Conservation (phyloP, 495 filamentous ascomycete species). For the Massariosphaeria phaeospora region DNA sequence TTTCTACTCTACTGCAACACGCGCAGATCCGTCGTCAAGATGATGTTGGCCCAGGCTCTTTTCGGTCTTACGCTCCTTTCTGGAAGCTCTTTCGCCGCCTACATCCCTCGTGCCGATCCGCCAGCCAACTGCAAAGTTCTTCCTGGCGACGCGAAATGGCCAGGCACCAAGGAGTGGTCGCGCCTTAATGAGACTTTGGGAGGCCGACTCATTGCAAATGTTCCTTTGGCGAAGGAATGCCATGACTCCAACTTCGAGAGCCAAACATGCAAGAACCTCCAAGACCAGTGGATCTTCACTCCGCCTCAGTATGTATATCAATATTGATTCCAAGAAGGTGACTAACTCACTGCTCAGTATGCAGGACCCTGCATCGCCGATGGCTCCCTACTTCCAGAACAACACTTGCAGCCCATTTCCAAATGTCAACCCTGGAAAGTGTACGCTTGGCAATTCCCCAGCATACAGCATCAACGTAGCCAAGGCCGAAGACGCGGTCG, state of each 20-base stretch:
- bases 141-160: conserved; percentile 7
- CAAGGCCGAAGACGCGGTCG: conserved; percentile 42
- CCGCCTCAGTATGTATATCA: neutral
- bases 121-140: too few species aligned
- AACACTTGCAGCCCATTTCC: conserved; percentile 53
- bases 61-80: too few species aligned
- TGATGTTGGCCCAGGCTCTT: too few species aligned
- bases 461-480: conserved; percentile 51
- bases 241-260: neutral
- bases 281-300: neutral
- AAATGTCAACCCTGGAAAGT: conserved; percentile 44
- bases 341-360: neutral
- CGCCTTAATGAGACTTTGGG: neutral
- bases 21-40: too few species aligned
- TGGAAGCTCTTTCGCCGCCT: too few species aligned
- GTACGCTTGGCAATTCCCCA: conserved; percentile 55
- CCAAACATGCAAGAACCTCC: neutral
- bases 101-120: too few species aligned
- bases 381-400: conserved; percentile 47
- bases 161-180: neutral
- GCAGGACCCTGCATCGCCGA: conserved; percentile 39
- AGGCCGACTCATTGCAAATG: conserved; percentile 3
- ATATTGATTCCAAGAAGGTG: neutral
- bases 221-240: neutral
- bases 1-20: too few species aligned